These are phyloP conservation scores for Moringa oleifera DNA, from an alignment of 345 rosid genomes.

Conservation along the genomic window DNA sequence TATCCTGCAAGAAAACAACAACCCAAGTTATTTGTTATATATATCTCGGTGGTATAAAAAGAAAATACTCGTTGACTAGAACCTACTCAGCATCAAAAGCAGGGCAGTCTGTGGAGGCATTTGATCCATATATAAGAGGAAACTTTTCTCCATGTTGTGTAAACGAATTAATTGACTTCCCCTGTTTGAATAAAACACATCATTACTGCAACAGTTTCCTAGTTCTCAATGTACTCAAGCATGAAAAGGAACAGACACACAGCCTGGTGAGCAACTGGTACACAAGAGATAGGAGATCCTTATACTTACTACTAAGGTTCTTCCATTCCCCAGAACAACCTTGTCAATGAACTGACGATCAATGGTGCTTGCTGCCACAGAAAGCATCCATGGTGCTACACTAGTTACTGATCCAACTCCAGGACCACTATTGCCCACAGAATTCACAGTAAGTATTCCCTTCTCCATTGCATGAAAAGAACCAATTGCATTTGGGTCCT, in stretches of 20 bases:
- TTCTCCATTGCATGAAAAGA: slow-evolving; percentile 46
- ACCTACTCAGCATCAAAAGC: background rate
- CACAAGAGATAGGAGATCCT: too few relatives aligned
- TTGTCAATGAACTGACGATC: slow-evolving; percentile 33
- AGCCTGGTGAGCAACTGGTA: too few relatives aligned
- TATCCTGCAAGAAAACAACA: too few relatives aligned
- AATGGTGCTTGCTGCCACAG: slow-evolving; percentile 41
- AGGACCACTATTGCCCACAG: slow-evolving; percentile 36
- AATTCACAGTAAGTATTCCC: slow-evolving; percentile 38
- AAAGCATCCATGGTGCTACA: slow-evolving; percentile 45
- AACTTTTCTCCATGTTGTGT: slow-evolving; percentile 16
- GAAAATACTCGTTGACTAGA: background rate
- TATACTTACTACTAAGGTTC: slow-evolving; percentile 31
- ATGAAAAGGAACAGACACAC: background rate
- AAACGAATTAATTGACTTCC: slow-evolving; percentile 29
- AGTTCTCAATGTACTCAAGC: too few relatives aligned
- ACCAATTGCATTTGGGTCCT: slow-evolving; percentile 34
- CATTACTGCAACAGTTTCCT: background rate
- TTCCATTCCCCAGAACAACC: slow-evolving; percentile 36
- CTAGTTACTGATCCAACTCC: fast-evolving
- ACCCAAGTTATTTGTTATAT: too few relatives aligned
- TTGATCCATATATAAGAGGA: slow-evolving; percentile 27
- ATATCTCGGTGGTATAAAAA: too few relatives aligned
- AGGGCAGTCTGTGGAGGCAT: slow-evolving; percentile 11
- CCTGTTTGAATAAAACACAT: slow-evolving; percentile 18